Evolutionary conservation across 2,329 filamentous ascomycete species (phyloP).

Genomic region (Trichoderma asperellum): DNA sequence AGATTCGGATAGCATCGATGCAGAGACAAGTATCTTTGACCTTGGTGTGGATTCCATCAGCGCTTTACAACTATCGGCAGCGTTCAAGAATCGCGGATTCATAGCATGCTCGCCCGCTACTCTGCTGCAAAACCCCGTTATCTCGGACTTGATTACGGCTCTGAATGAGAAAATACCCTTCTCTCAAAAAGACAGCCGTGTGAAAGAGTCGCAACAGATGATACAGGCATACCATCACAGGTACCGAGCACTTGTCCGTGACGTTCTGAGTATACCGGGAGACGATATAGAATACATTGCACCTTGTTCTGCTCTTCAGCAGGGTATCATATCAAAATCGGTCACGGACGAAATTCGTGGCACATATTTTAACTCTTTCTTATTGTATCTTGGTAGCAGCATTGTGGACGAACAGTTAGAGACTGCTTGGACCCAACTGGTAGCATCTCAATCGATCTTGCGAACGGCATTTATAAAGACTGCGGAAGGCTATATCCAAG

Average conservation of each 20-base stretch:
- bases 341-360: slow-evolving; percentile 56
- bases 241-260: slow-evolving; percentile 57
- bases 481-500: slow-evolving; percentile 76
- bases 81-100: slow-evolving; percentile 67
- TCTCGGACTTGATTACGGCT: slow-evolving; percentile 52
- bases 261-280: slow-evolving; percentile 54
- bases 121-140: slow-evolving; percentile 65
- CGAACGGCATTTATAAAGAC: slow-evolving; percentile 75
- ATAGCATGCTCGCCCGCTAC: slow-evolving; percentile 62
- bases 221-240: slow-evolving; percentile 68
- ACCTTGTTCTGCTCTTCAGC: slow-evolving; percentile 83
- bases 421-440: slow-evolving; percentile 60
- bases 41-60: slow-evolving; percentile 88
- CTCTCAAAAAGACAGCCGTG: slow-evolving; percentile 29
- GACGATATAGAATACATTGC: slow-evolving; percentile 70
- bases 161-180: slow-evolving; percentile 35
- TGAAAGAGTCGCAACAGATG: slow-evolving; percentile 59
- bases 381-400: slow-evolving; percentile 54
- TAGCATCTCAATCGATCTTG: slow-evolving; percentile 63
- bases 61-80: slow-evolving; percentile 68
- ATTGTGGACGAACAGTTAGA: slow-evolving; percentile 55
- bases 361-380: slow-evolving; percentile 79
- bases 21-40: slow-evolving; percentile 75
- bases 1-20: slow-evolving; percentile 48
- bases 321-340: slow-evolving; percentile 79